Base-by-base conservation (phyloP, 306 rosid species). In the Prunus mira region DNA sequence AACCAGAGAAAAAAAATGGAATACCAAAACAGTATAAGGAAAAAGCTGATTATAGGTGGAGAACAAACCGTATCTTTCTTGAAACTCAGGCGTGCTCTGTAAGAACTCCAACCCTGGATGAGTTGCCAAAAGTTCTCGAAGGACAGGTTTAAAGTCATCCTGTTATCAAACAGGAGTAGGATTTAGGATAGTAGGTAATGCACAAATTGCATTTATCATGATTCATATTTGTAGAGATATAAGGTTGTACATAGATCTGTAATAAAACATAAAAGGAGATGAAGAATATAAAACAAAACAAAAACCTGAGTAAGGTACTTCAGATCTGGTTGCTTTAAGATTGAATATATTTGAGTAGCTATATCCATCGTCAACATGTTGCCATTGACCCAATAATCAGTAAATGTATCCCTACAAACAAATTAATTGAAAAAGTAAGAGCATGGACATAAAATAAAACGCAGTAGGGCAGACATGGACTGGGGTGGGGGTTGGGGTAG, bases 31-130 rank as follows among this genome's bases (percentile, higher is more conserved):
- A 20, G 69, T 13, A 45, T 20, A 6, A 43, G 27, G 49, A 22
- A 24, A 55, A 54, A 28, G 28, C 54, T 19, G 12, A 8, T 18
- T 13, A 73, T 47, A 82, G 86, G 81, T 56, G 71, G 67, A 82
- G 79, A 76, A 88, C 99, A 62, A 84, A 96, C 99, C 99, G 67
- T 93, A 96, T 96, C 99, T 91, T 82, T 96, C 99, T 86, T 96
- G 99, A 89, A 96, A 96, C 85, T 96, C 99, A 50, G 97, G 99
- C 49, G 99, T 96, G 78, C 96, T 87, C 87, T 93, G 99, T 81
- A 96, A 86, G 87, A 96, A 96, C 84, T 96, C 99, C 81, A 96
- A 80, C 82, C 99, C 99, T 30, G 99, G 96, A 84, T 96, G 99
- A 73, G 96, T 87, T 56, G 97, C 91, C 93, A 96, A 89, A 78